Conservation (phyloP, 2,329 filamentous ascomycete species). For the Myriangium duriaei region DNA sequence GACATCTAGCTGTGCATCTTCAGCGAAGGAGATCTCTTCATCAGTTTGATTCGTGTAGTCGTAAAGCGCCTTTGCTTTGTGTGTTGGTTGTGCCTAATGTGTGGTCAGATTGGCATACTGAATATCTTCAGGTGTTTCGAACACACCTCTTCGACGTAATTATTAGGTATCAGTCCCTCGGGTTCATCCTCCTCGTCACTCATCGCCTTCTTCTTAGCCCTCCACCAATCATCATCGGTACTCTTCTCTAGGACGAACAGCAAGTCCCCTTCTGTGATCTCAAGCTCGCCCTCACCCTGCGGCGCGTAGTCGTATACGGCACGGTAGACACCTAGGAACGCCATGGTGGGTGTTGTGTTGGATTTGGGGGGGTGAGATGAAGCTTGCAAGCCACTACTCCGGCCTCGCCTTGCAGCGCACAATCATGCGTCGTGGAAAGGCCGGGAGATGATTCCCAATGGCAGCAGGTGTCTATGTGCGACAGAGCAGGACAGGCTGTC, state of each 20-base stretch:
- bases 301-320: conserved; percentile 89
- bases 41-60: conserved; percentile 96
- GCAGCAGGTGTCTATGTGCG: too few relatives aligned
- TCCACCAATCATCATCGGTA: conserved; percentile 75
- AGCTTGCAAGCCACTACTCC: not conserved
- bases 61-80: conserved; percentile 82
- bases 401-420: not conserved
- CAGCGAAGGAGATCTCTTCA: conserved; percentile 89
- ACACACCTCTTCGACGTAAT: conserved; percentile 89
- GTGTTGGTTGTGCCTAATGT: conserved; percentile 53
- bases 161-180: conserved; percentile 78
- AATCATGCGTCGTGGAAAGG: not conserved
- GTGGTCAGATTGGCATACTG: too few relatives aligned
- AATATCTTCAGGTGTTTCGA: too few relatives aligned
- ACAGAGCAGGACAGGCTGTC: too few relatives aligned
- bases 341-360: conserved; percentile 50
- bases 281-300: conserved; percentile 73
- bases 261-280: conserved; percentile 73
- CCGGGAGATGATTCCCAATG: too few relatives aligned
- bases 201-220: conserved; percentile 72
- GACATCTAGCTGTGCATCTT: conserved; percentile 71
- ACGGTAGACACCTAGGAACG: conserved; percentile 81
- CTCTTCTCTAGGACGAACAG: conserved; percentile 82
- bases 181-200: conserved; percentile 83
- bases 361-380: not conserved